Percentiles rank a stretch among this genome's conserved stretches.
Evolutionary conservation across 202 grass and related monocot genomes (phyloP).

Genomic region (Panicum virgatum): DNA sequence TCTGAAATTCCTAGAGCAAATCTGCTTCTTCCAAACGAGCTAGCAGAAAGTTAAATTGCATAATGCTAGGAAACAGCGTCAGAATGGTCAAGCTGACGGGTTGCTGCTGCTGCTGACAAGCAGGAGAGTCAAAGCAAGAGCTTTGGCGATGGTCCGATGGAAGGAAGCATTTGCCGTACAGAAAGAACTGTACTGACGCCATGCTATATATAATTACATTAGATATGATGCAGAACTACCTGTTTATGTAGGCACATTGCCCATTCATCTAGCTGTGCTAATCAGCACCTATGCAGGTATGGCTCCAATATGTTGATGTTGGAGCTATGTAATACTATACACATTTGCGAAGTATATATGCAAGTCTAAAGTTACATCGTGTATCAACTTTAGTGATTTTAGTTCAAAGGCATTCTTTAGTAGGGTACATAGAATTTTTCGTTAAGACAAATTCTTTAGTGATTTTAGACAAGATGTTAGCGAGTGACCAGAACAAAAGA

Average conservation of each 20-base stretch:
- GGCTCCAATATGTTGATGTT: background rate
- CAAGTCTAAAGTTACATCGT: background rate
- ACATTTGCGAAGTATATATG: background rate
- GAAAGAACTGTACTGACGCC: background rate
- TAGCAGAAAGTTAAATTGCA: slow-evolving; percentile 3
- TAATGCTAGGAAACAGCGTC: slow-evolving; percentile 21
- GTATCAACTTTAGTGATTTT: background rate
- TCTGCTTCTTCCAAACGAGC: background rate
- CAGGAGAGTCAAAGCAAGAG: background rate
- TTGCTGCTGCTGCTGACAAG: background rate
- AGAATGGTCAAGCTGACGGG: slow-evolving; percentile 8
- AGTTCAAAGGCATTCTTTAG: background rate
- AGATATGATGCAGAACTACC: slow-evolving; percentile 21
- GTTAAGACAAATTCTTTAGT: too few species aligned
- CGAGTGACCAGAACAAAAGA: background rate
- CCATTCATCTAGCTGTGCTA: background rate
- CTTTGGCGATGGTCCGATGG: background rate
- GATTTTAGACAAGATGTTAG: background rate
- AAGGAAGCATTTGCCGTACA: background rate
- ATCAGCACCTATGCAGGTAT: slow-evolving; percentile 18
- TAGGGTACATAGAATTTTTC: background rate
- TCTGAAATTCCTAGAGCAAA: background rate
- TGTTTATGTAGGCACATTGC: slow-evolving; percentile 42
- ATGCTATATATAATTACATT: slow-evolving; percentile 21
- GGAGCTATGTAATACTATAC: slow-evolving; percentile 19